A percentile compares a stretch with the other conserved stretches of the same genome.
These are phyloP conservation scores for Phaffomyces opuntiae DNA, from an alignment of 805 yeast genomes.

Conservation along the genomic window DNA sequence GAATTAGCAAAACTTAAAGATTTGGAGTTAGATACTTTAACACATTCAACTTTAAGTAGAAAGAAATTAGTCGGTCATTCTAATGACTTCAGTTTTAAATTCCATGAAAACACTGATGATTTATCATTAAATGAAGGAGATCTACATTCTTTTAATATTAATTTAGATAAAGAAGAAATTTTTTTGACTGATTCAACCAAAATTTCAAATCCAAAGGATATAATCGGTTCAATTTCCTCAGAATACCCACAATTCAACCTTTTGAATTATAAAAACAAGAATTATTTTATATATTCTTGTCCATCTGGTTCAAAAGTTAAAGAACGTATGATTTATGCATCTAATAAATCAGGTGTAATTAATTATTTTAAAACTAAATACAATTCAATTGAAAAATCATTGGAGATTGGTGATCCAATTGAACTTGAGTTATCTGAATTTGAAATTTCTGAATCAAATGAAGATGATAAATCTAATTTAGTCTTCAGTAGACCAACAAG, in stretches of 20 bases:
- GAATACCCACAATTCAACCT: constrained; percentile 55
- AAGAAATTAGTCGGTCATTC: constrained; percentile 22
- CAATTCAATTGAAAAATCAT: constrained; percentile 28
- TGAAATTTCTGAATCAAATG: constrained; percentile 18
- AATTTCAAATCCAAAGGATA: constrained; percentile 22
- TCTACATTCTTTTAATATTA: constrained; percentile 45
- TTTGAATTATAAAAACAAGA: constrained; percentile 34
- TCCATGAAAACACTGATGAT: constrained; percentile 22
- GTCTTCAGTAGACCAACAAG: constrained; percentile 61
- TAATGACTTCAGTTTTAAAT: constrained; percentile 22
- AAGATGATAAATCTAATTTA: constrained; percentile 18
- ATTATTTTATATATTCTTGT: constrained; percentile 73
- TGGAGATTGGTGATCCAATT: constrained; percentile 69
- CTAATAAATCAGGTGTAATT: constrained; percentile 60
- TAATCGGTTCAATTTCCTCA: constrained; percentile 28
- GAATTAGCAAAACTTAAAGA: constrained; percentile 39
- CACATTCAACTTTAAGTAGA: constrained; percentile 25
- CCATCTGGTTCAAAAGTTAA: constrained; percentile 87
- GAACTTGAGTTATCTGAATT: constrained; percentile 56
- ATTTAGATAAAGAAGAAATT: constrained; percentile 41
- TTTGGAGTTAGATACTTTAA: constrained; percentile 30
- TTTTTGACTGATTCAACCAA: constrained; percentile 26
- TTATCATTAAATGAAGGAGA: constrained; percentile 24
- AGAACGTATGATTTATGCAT: constrained; percentile 89
- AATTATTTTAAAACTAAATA: constrained; percentile 36